phyloP scores from a whole-genome alignment of 169 alveolate genomes.

The Plasmodium cynomolgi region DNA sequence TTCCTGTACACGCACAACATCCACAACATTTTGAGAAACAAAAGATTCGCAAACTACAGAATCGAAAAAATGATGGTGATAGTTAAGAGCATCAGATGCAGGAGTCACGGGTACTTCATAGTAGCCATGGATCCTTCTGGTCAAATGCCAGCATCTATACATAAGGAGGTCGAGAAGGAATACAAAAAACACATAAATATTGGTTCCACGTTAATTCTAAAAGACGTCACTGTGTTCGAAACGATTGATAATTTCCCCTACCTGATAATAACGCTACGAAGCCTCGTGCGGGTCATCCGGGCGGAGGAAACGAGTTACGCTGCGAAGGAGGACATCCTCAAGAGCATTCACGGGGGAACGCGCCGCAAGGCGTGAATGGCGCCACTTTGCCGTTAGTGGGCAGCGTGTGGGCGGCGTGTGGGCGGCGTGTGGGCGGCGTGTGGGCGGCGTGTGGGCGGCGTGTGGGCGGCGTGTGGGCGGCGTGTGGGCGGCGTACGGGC shows the following conservation, averaged over 20 bases:
- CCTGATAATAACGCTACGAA: conserved; percentile 47
- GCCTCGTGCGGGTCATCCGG: conserved; percentile 62
- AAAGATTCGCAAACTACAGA: conserved; percentile 40
- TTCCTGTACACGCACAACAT: conserved; percentile 54
- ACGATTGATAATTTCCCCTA: conserved; percentile 58
- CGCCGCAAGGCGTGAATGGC: neutral
- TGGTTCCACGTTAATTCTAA: conserved; percentile 58
- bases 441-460: neutral
- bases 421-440: neutral
- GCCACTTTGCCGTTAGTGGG: neutral
- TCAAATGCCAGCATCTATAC: conserved; percentile 72
- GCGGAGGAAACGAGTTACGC: conserved; percentile 50
- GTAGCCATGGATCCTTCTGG: conserved; percentile 72
- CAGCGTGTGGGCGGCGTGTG: neutral
- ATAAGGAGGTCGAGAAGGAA: conserved; percentile 69
- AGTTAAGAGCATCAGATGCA: conserved; percentile 40
- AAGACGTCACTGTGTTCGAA: conserved; percentile 62
- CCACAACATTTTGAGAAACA: conserved; percentile 54
- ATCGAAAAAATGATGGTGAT: conserved; percentile 46
- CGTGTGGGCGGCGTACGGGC: neutral
- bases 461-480: neutral
- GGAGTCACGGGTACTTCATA: conserved; percentile 53
- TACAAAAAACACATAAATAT: conserved; percentile 47
- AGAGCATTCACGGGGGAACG: neutral
- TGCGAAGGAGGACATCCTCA: conserved; percentile 23